Evolutionary conservation across 202 grass and related monocot genomes (phyloP), one percentile per base, ranked within the genome.

Genomic region (Alloteropsis angusta): DNA sequence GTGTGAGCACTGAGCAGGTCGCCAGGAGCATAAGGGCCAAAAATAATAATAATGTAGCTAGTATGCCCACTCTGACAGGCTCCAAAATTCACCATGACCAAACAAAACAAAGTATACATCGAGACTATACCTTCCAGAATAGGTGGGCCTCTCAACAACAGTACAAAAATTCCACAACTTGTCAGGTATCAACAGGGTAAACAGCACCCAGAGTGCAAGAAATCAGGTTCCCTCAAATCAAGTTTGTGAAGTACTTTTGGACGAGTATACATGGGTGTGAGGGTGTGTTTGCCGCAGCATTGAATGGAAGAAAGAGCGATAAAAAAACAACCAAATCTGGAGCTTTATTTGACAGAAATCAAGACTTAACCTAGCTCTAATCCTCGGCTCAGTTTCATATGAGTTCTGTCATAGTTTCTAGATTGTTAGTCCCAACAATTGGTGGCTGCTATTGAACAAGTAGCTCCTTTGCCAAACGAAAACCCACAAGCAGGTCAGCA

Each of bases 331-430:
- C 59, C 59, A 73, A 77, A 71, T 66, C 28, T 59, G 34, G 10
- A 78, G 48, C 21, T 87, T 87, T 87, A 83, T 83, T 78, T 26
- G 59, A 30, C 49, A 87, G 59, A 56, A 78, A 87, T 43, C 14
- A 42, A 72, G 21, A 82, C 17, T n/a, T 56, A 36, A 65, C 11
- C 36, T 35, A 82, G 60, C 74, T 26, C 1, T 30, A 30, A 39
- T 55, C 46, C 46, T 15, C 71, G 41, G 19, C 49, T 83, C 41
- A 9, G 57, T 78, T 65, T 21, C 73, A 78, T 60, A 43, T 34
- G 52, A 53, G 53, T 19, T 45, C 26, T 58, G 73, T 43, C 46
- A 46, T 17, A 28, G 25, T 17, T 68, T 54, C 25, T 69, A 75
- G 69, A 10, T 0, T 75, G 42, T 75, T 55, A 60, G 68, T 68